Evolutionary conservation across 2,329 filamentous ascomycete species (phyloP).

Genomic region (Ascochyta pisi): DNA sequence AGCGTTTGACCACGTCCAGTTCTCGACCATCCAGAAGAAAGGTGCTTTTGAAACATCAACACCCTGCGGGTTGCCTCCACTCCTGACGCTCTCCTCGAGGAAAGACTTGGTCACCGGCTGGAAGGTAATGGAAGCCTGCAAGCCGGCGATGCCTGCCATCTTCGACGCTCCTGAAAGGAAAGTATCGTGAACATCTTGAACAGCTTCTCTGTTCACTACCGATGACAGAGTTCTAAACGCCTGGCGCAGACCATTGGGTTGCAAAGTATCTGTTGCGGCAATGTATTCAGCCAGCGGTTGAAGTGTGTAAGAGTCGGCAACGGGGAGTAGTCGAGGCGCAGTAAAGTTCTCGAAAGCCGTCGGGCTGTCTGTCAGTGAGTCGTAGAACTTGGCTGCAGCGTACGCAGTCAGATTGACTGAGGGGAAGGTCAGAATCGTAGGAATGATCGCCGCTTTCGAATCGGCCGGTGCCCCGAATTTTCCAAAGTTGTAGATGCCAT

Average conservation of each 20-base stretch:
- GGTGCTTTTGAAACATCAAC: conserved; percentile 22
- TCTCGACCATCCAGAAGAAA: conserved; percentile 28
- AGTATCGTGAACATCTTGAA: conserved; percentile 23
- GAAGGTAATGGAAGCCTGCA: conserved; percentile 25
- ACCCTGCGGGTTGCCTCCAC: conserved; percentile 30
- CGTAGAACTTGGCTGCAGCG: conserved; percentile 28
- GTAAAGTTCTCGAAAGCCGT: conserved; percentile 31
- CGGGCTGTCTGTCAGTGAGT: conserved; percentile 22
- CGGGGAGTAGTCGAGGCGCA: conserved; percentile 21
- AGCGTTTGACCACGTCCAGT: conserved; percentile 17
- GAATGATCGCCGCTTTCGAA: conserved; percentile 29
- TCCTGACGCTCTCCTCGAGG: conserved; percentile 16
- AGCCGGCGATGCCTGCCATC: conserved; percentile 5
- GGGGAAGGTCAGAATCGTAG: conserved; percentile 26
- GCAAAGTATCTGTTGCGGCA: conserved; percentile 16
- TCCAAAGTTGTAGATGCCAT: conserved; percentile 31
- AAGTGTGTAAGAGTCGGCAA: conserved; percentile 22
- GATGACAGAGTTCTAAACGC: conserved; percentile 25
- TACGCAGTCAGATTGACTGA: conserved; percentile 22
- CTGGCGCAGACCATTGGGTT: conserved; percentile 23
- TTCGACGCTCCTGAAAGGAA: conserved; percentile 18
- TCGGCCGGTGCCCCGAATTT: conserved; percentile 24
- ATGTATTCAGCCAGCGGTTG: conserved; percentile 24
- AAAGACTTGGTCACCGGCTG: conserved; percentile 32
- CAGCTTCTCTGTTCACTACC: conserved; percentile 22